Conservation (phyloP, 192 early-diverging fungal genomes). For the Coemansia nantahalensis region DNA sequence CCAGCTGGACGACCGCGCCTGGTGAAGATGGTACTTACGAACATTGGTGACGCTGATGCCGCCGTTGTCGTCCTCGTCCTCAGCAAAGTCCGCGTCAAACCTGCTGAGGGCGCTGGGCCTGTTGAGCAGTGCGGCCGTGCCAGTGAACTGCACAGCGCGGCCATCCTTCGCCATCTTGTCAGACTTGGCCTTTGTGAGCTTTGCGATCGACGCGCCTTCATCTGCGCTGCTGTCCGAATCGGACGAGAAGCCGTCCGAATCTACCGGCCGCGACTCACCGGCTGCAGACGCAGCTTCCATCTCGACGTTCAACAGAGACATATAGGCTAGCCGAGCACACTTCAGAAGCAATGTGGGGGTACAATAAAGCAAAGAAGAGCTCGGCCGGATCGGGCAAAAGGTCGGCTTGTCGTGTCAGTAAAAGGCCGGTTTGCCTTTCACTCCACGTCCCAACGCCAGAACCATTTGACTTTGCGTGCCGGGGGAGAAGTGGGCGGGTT, state of each 20-base stretch:
- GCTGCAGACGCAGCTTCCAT: neutral
- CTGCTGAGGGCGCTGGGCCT: neutral
- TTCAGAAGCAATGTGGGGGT: too few relatives aligned
- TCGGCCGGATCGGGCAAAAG: too few relatives aligned
- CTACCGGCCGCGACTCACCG: neutral
- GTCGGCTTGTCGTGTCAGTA: too few relatives aligned
- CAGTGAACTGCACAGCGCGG: neutral
- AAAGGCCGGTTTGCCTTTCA: too few relatives aligned
- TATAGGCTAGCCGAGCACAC: neutral
- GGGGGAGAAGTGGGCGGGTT: too few relatives aligned
- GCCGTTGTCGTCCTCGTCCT: neutral
- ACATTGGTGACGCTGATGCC: slow-evolving; percentile 2
- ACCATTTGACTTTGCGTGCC: too few relatives aligned
- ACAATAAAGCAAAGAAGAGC: too few relatives aligned
- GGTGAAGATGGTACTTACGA: slow-evolving; percentile 6
- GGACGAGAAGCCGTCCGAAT: neutral
- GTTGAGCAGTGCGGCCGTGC: neutral
- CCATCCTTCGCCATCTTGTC: neutral
- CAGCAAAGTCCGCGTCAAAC: slow-evolving; percentile 1
- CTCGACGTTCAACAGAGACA: neutral
- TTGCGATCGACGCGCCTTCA: neutral
- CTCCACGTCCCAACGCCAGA: too few relatives aligned
- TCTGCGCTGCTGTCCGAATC: neutral
- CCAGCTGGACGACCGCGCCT: neutral
- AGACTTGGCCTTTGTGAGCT: neutral